Evolutionary conservation across 345 rosid genomes (phyloP).

Genomic region (Trapa incisa): DNA sequence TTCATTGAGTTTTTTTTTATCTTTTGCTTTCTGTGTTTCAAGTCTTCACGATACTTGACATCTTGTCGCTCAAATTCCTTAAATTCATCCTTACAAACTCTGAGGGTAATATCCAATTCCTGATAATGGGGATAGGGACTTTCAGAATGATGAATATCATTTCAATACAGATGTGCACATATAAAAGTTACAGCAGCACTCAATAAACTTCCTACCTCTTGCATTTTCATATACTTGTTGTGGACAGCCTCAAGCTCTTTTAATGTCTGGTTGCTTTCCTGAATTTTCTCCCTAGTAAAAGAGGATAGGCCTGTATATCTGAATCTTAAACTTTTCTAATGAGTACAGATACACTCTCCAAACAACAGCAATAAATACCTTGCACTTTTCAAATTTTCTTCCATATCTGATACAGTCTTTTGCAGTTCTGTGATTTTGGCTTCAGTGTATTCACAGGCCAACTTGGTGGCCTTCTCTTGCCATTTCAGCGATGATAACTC

Average conservation of each 20-base stretch:
- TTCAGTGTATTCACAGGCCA: constrained; percentile 61
- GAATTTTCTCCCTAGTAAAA: constrained; percentile 60
- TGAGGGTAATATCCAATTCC: constrained; percentile 68
- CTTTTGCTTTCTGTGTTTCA: constrained; percentile 91
- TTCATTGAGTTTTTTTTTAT: constrained; percentile 75
- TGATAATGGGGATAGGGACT: constrained; percentile 19
- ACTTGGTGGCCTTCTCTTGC: constrained; percentile 84
- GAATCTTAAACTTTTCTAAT: not conserved
- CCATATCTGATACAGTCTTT: constrained; percentile 42
- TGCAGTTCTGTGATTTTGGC: constrained; percentile 46
- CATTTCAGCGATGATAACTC: constrained; percentile 76
- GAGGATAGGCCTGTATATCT: not conserved
- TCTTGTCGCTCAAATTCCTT: constrained; percentile 96
- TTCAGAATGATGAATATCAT: not conserved
- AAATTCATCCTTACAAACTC: constrained; percentile 69
- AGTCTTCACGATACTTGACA: constrained; percentile 78
- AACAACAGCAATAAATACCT: constrained; percentile 27
- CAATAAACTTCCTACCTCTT: constrained; percentile 51
- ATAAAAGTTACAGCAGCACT: constrained; percentile 2
- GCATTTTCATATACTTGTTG: constrained; percentile 50
- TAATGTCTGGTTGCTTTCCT: constrained; percentile 43
- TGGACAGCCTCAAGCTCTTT: constrained; percentile 73
- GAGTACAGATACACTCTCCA: not conserved
- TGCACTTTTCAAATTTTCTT: constrained; percentile 54
- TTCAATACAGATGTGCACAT: not conserved